Percentiles rank a stretch among this genome's conserved stretches.
phyloP scores from a whole-genome alignment of 768 basidiomycete species.

The Lactarius vividus region DNA sequence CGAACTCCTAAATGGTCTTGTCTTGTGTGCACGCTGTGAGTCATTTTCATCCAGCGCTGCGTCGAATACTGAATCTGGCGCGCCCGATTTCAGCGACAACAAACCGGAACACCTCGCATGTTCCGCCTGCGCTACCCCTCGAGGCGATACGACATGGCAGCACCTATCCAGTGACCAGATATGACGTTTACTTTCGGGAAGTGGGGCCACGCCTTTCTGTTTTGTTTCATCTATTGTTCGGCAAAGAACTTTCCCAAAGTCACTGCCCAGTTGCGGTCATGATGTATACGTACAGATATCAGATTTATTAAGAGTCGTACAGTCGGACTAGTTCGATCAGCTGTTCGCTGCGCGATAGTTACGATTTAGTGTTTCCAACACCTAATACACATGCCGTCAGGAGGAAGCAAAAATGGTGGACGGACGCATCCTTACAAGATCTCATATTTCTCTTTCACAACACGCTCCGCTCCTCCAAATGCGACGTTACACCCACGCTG shows the following conservation, averaged over 20 bases:
- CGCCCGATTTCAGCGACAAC: conserved; percentile 44
- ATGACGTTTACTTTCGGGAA: not conserved
- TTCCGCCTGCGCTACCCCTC: conserved; percentile 56
- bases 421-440: conserved; percentile 39
- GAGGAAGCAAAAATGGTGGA: not conserved
- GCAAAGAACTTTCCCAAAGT: not conserved
- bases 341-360: not conserved
- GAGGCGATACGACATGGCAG: conserved; percentile 37
- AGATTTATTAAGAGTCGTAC: not conserved
- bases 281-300: conserved; percentile 2
- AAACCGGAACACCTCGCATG: conserved; percentile 54
- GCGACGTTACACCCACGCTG: conserved; percentile 16
- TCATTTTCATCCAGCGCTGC: not conserved
- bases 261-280: not conserved
- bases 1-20: conserved; percentile 21
- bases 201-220: not conserved
- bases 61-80: not conserved
- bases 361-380: conserved; percentile 36
- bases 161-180: conserved; percentile 5
- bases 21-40: conserved; percentile 13
- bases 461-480: conserved; percentile 33
- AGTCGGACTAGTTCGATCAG: not conserved
- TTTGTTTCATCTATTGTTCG: not conserved
- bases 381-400: conserved; percentile 28
- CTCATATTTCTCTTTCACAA: conserved; percentile 41